A percentile compares a stretch with the other conserved stretches of the same genome.
Conservation (phyloP, 805 yeast species). For the Jamesozyma piceae region DNA sequence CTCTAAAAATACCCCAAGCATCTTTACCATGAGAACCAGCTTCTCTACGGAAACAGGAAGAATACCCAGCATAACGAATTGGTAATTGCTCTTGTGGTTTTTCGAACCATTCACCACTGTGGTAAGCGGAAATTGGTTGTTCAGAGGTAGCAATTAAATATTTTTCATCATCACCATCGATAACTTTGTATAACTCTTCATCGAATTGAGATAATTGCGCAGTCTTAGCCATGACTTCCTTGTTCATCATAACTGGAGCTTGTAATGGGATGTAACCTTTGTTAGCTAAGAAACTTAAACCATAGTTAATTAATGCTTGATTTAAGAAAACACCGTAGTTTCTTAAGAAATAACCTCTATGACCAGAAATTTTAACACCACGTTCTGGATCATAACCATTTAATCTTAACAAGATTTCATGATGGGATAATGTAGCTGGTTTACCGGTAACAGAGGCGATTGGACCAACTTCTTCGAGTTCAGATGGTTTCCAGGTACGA, state of each 20-base stretch:
- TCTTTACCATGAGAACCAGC: slow-evolving; percentile 99
- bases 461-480: slow-evolving; percentile 46
- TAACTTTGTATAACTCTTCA: slow-evolving; percentile 93
- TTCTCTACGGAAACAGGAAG: slow-evolving; percentile 98
- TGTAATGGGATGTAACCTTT: slow-evolving; percentile 84
- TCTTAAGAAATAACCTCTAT: slow-evolving; percentile 95
- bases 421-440: slow-evolving; percentile 80
- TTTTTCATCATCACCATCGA: slow-evolving; percentile 96
- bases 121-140: slow-evolving; percentile 97
- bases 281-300: slow-evolving; percentile 70
- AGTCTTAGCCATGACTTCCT: slow-evolving; percentile 98
- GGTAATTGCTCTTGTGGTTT: slow-evolving; percentile 95
- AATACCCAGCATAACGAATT: slow-evolving; percentile 92
- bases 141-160: slow-evolving; percentile 97
- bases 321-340: slow-evolving; percentile 93
- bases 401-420: slow-evolving; percentile 84
- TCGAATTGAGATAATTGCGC: slow-evolving; percentile 97
- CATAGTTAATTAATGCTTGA: slow-evolving; percentile 96
- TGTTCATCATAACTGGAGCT: slow-evolving; percentile 99
- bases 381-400: slow-evolving; percentile 99
- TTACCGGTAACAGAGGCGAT: slow-evolving; percentile 70
- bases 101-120: slow-evolving; percentile 97
- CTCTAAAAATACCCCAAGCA: slow-evolving; percentile 99
- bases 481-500: slow-evolving; percentile 80
- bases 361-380: slow-evolving; percentile 95